Evolutionary conservation across 139 green algal genomes (phyloP).

Genomic region (Trebouxia sp.): DNA sequence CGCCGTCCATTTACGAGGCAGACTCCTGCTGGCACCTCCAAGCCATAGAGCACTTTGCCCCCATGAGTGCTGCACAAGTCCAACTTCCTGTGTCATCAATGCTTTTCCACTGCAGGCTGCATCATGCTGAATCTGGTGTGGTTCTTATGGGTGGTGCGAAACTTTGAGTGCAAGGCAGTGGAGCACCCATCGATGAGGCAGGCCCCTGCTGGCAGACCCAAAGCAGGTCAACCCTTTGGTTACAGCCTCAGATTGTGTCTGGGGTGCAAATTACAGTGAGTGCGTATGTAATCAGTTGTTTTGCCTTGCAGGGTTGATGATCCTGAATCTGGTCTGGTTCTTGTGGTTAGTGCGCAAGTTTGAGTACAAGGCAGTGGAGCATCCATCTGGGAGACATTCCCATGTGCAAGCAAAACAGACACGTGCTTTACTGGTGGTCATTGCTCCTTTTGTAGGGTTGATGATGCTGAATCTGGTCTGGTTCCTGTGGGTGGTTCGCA

Average conservation of each 20-base stretch:
- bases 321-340: conserved; percentile 63
- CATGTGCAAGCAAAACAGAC: background rate
- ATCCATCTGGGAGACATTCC: conserved; percentile 42
- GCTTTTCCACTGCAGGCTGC: background rate
- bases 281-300: background rate
- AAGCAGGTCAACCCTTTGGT: conserved; percentile 21
- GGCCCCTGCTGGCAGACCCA: conserved; percentile 8
- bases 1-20: too few relatives aligned
- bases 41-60: too few relatives aligned
- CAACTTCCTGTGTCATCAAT: background rate
- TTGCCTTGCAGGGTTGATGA: conserved; percentile 51
- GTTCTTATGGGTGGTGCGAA: conserved; percentile 22
- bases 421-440: background rate
- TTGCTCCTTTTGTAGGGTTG: conserved; percentile 37
- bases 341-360: conserved; percentile 70
- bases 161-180: conserved; percentile 86
- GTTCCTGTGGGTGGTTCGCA: conserved; percentile 69
- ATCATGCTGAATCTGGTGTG: background rate
- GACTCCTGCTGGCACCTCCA: too few relatives aligned
- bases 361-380: conserved; percentile 75
- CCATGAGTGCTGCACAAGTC: too few relatives aligned
- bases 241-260: conserved; percentile 24
- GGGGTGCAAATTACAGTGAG: too few relatives aligned
- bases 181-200: conserved; percentile 55
- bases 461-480: conserved; percentile 62